A percentile compares a stretch with the other conserved stretches of the same genome.
phyloP scores from a whole-genome alignment of 1,139 yeast genomes.

The Hyphopichia buzzinii region DNA sequence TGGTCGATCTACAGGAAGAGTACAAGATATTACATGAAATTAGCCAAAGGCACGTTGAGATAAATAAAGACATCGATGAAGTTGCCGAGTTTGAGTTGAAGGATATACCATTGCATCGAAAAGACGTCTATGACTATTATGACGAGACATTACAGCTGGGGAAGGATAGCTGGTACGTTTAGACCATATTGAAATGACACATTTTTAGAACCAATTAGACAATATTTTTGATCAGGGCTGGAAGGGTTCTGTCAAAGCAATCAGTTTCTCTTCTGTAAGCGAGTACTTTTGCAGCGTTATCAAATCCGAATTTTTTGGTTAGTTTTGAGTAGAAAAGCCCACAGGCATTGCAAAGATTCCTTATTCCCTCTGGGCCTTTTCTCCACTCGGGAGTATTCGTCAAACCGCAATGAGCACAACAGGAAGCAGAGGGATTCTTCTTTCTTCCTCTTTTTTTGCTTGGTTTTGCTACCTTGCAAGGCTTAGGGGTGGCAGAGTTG shows the following conservation, averaged over 20 bases:
- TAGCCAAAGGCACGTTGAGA: constrained; percentile 20
- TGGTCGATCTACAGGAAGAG: constrained; percentile 29
- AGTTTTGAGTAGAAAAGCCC: constrained; percentile 27
- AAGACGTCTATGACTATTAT: constrained; percentile 41
- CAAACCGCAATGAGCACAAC: constrained; percentile 17
- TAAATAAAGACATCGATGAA: constrained; percentile 24
- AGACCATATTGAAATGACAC: too few species aligned
- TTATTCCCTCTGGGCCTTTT: constrained; percentile 24
- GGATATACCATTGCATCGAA: constrained; percentile 32
- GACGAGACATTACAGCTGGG: constrained; percentile 20
- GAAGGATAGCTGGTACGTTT: neutral
- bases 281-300: constrained; percentile 11
- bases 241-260: constrained; percentile 12
- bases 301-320: constrained; percentile 19
- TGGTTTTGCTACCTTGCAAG: neutral
- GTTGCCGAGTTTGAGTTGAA: constrained; percentile 19
- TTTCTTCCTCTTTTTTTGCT: constrained; percentile 1
- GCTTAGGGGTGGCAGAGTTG: too few species aligned
- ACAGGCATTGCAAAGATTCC: constrained; percentile 27
- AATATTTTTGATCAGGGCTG: constrained; percentile 3
- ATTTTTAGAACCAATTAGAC: too few species aligned
- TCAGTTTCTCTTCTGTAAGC: constrained; percentile 7
- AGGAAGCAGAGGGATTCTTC: neutral
- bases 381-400: constrained; percentile 29
- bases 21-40: constrained; percentile 24